Conservation (phyloP, 257 asterid genomes). For the Eucommia ulmoides region DNA sequence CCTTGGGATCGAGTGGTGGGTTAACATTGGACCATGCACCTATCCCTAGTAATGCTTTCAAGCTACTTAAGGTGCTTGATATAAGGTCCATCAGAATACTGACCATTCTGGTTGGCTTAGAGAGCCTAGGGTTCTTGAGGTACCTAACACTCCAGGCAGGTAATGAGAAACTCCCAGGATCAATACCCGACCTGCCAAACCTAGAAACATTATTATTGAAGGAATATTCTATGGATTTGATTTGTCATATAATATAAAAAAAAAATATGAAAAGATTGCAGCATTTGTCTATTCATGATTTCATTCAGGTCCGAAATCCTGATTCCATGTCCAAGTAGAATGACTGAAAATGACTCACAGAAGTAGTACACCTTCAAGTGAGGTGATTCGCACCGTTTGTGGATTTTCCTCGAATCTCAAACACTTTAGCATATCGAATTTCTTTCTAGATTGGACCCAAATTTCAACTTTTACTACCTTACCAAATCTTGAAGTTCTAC, state of each 20-base stretch:
- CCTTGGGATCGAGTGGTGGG: background rate
- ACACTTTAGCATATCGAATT: slow-evolving; percentile 5
- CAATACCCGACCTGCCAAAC: slow-evolving; percentile 1
- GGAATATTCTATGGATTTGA: no score
- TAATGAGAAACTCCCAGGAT: background rate
- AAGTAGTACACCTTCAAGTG: no score
- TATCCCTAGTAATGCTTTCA: slow-evolving; percentile 12
- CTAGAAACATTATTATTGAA: slow-evolving; percentile 8
- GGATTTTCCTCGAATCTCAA: slow-evolving; percentile 1
- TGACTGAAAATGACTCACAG: no score
- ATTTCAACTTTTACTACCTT: background rate
- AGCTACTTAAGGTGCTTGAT: slow-evolving; percentile 10
- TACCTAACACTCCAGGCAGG: slow-evolving; percentile 1
- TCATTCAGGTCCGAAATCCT: no score
- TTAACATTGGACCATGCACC: background rate
- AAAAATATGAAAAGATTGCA: slow-evolving; percentile 1
- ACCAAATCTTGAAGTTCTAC: slow-evolving; percentile 1
- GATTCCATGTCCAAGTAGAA: no score
- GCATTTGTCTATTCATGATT: no score
- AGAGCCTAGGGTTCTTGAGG: background rate
- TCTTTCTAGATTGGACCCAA: background rate
- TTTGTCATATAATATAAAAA: no score
- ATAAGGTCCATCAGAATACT: background rate
- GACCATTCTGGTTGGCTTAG: background rate
- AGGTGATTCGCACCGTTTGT: no score